Evolutionary conservation across 2,329 filamentous ascomycete genomes (phyloP).

Genomic region (Aspergillus ochraceus): DNA sequence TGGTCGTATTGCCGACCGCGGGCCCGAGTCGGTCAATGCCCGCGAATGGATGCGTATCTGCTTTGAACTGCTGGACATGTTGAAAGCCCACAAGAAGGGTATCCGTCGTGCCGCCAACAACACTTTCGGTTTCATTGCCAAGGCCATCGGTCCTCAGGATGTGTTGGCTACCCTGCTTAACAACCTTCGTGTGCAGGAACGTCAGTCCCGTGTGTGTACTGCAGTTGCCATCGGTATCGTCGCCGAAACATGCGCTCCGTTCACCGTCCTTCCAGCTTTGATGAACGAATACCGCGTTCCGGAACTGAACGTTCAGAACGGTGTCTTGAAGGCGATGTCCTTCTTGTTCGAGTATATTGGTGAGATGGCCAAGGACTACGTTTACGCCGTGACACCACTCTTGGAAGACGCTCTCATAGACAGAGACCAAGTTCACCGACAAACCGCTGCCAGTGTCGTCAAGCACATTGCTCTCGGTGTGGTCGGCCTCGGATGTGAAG

Average conservation of each 20-base stretch:
- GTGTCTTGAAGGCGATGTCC: constrained; percentile 92
- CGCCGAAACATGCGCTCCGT: constrained; percentile 95
- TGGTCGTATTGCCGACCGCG: constrained; percentile 94
- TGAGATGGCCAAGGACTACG: constrained; percentile 99
- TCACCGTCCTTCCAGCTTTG: constrained; percentile 94
- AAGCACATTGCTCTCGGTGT: constrained; percentile 97
- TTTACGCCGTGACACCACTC: constrained; percentile 94
- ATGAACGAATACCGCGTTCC: constrained; percentile 99
- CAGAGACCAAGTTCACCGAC: constrained; percentile 94
- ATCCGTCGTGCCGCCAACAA: constrained; percentile 98
- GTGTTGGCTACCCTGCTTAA: constrained; percentile 93
- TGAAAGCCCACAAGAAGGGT: constrained; percentile 99
- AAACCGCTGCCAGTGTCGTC: constrained; percentile 93
- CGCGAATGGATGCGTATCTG: constrained; percentile 99
- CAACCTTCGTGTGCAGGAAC: constrained; percentile 94
- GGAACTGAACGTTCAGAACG: constrained; percentile 97
- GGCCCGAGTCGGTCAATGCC: constrained; percentile 93
- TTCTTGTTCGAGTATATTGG: constrained; percentile 99
- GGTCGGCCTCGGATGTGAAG: constrained; percentile 95
- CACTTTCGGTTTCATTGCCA: constrained; percentile 98
- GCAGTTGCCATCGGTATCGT: constrained; percentile 98
- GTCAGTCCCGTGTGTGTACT: constrained; percentile 96
- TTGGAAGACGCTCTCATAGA: constrained; percentile 97
- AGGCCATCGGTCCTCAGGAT: constrained; percentile 97
- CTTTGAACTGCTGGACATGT: constrained; percentile 97